These are phyloP conservation scores for Saposhnikovia divaricata DNA, from an alignment of 129 eudicot species.

Conservation along the genomic window DNA sequence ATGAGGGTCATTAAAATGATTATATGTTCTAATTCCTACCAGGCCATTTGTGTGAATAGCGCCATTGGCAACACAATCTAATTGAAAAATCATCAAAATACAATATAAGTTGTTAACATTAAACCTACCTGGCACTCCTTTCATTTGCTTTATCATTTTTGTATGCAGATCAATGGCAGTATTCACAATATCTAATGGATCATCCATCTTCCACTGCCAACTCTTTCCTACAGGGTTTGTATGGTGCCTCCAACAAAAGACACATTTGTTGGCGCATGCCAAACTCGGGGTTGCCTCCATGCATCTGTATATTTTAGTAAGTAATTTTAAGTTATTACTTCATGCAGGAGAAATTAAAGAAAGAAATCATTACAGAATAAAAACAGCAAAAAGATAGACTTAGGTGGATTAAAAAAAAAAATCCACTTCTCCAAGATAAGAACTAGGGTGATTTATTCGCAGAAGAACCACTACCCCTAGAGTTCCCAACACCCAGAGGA, in stretches of 20 bases:
- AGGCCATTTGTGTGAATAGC: neutral
- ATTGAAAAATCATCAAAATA: neutral
- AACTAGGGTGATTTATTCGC: neutral
- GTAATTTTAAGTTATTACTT: neutral
- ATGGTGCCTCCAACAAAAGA: conserved; percentile 99
- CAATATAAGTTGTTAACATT: neutral
- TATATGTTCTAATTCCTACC: neutral
- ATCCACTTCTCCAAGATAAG: neutral
- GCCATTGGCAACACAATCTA: neutral
- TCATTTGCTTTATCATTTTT: conserved; percentile 97
- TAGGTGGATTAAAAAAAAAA: neutral
- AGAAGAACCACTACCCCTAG: neutral
- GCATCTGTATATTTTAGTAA: conserved; percentile 46
- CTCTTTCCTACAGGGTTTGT: conserved; percentile 96
- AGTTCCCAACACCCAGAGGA: neutral
- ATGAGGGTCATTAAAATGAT: neutral
- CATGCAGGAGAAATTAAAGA: neutral
- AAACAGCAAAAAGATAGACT: neutral
- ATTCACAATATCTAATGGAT: conserved; percentile 75
- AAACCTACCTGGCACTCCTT: conserved; percentile 95
- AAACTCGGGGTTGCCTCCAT: conserved; percentile 99
- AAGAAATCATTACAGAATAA: neutral
- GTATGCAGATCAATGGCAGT: conserved; percentile 81
- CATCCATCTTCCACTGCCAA: conserved; percentile 99
- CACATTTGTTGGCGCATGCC: conserved; percentile 99